Evolutionary conservation across 1,139 yeast genomes (phyloP).

Genomic region (Trichomonascaceae sp.): DNA sequence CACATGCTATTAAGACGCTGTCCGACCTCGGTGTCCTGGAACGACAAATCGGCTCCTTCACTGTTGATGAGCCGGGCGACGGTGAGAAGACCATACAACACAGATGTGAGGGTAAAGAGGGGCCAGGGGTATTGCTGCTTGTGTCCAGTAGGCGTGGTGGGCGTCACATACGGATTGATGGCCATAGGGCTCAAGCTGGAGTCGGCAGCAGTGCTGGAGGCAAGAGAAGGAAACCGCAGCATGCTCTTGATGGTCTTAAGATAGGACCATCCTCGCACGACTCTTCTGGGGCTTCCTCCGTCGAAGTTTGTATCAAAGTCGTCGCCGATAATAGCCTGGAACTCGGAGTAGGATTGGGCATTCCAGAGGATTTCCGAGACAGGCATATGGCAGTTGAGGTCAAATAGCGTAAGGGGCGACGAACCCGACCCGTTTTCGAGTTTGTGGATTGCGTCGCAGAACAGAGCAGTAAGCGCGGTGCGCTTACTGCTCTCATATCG

Average conservation of each 20-base stretch:
- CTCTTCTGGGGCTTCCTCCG: slow-evolving; percentile 11
- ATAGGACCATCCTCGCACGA: slow-evolving; percentile 18
- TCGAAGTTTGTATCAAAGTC: no score
- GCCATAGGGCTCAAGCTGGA: background rate
- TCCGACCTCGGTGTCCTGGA: background rate
- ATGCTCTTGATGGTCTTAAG: slow-evolving; percentile 21
- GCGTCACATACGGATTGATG: background rate
- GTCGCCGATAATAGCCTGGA: slow-evolving; percentile 18
- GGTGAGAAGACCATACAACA: slow-evolving; percentile 20
- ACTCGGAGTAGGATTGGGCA: slow-evolving; percentile 17
- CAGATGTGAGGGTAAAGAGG: slow-evolving; percentile 14
- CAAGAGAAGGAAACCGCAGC: slow-evolving; percentile 21
- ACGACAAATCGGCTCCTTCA: background rate
- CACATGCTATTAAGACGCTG: background rate
- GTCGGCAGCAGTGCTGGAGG: slow-evolving; percentile 2
- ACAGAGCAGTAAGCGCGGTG: slow-evolving; percentile 16
- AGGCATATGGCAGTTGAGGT: slow-evolving; percentile 22
- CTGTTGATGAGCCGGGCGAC: slow-evolving; percentile 16
- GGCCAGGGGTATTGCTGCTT: slow-evolving; percentile 13
- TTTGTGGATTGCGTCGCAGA: slow-evolving; percentile 16
- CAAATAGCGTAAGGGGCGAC: slow-evolving; percentile 15
- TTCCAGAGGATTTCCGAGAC: slow-evolving; percentile 21
- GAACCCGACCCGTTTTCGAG: slow-evolving; percentile 9
- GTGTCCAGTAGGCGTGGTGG: background rate
- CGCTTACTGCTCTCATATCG: slow-evolving; percentile 21